These are phyloP conservation scores for Vigna unguiculata DNA, from an alignment of 306 rosid species.

Conservation along the genomic window DNA sequence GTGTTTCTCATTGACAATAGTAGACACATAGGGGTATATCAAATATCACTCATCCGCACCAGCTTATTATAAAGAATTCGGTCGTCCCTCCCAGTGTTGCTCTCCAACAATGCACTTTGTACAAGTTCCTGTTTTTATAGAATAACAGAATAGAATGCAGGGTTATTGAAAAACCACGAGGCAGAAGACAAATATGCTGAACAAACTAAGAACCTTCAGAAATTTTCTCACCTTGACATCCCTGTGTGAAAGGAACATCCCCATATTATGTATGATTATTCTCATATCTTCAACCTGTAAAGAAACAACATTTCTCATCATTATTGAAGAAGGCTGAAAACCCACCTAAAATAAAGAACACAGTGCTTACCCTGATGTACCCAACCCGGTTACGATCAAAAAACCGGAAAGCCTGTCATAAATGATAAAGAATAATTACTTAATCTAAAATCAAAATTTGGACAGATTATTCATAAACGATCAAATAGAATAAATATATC, in stretches of 20 bases:
- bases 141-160: conserved; percentile 15
- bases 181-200: background rate
- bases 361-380: conserved; percentile 70
- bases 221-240: conserved; percentile 80
- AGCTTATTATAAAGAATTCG: conserved; percentile 86
- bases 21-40: background rate
- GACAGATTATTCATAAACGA: conserved; percentile 3
- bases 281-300: conserved; percentile 97
- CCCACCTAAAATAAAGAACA: background rate
- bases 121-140: conserved; percentile 84
- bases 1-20: background rate
- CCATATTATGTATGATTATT: conserved; percentile 76
- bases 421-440: conserved; percentile 36
- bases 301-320: conserved; percentile 33
- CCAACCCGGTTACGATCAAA: conserved; percentile 88
- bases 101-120: conserved; percentile 95
- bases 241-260: conserved; percentile 90
- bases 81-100: conserved; percentile 94
- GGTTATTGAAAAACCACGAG: background rate
- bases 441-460: background rate
- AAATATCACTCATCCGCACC: conserved; percentile 70
- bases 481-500: conserved; percentile 13
- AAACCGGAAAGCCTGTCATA: conserved; percentile 88
- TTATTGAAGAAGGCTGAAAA: conserved; percentile 16
- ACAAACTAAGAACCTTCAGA: background rate